phyloP scores from a whole-genome alignment of 768 basidiomycete genomes.

The Suillus plorans region DNA sequence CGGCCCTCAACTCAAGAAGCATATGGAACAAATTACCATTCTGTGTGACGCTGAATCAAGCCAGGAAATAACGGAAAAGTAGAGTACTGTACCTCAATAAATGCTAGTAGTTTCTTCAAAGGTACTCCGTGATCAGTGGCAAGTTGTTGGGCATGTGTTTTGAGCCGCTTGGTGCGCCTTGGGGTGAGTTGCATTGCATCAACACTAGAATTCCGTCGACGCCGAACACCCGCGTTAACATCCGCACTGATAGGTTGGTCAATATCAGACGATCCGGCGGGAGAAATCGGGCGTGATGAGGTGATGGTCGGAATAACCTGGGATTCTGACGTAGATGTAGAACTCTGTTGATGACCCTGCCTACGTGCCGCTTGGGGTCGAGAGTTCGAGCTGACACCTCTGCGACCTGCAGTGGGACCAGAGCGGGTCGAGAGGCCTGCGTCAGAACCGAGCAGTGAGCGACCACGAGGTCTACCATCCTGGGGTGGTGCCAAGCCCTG shows the following conservation, averaged over 20 bases:
- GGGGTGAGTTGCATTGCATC: constrained; percentile 5
- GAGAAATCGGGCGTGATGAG: not conserved
- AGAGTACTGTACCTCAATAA: constrained; percentile 2
- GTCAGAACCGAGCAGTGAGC: not conserved
- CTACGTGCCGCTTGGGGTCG: not conserved
- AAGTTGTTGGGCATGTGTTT: not conserved
- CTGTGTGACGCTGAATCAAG: not conserved
- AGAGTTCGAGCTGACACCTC: not conserved
- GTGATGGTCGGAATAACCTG: not conserved
- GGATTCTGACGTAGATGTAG: not conserved
- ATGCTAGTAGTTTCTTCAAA: not conserved
- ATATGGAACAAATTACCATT: not conserved
- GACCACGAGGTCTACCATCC: not conserved
- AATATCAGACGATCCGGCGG: not conserved
- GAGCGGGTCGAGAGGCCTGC: not conserved
- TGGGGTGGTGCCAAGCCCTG: not conserved
- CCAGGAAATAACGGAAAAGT: not conserved
- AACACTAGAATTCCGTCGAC: not conserved
- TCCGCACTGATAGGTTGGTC: not conserved
- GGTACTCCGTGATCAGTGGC: not conserved
- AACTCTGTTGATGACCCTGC: not conserved
- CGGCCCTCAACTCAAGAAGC: constrained; percentile 3
- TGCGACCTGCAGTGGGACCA: not conserved
- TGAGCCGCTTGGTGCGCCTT: not conserved
- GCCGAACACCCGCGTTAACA: not conserved